Evolutionary conservation across 2,329 filamentous ascomycete species (phyloP), one percentile per base, ranked within the genome.

Genomic region (Stemphylium vesicarium): DNA sequence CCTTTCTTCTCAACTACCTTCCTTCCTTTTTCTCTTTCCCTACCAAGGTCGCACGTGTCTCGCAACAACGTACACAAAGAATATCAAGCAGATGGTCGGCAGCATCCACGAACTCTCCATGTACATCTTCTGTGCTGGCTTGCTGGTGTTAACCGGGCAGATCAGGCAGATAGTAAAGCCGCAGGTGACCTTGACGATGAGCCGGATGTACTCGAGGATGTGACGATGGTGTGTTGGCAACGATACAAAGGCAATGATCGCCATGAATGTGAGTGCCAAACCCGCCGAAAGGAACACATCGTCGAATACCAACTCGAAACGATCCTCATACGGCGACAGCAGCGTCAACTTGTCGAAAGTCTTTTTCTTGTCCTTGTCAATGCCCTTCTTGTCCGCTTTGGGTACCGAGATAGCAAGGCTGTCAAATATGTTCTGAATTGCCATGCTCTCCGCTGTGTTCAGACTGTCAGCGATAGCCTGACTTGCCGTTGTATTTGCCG

Each of bases 71-170:
- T 64, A 69, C 3, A 66, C 7, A 47, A 72, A 69, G 18, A 67
- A 58, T 7, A 64, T 56, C 11, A 73, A 42, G 16, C 63, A 66
- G 13, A 71, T 57, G 1, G 68, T 71, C 16, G 71, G 70, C 24
- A 75, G 60, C 53, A 74, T 65, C 70, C 70, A 73, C 12, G 65
- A 50, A 42, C 63, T 67, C 9, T 42, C 40, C 35, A 68, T 36
- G 40, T 64, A 73, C 10, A 62, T 61, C 7, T 35, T 57, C 44
- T 62, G 41, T 2, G 37, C 22, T 7, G 43, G 39, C 2, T 44
- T 44, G 39, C 60, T 63, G n/a, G 56, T 62, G 5, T 57, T 56
- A n/a, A 72, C 41, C 18, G 65, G 35, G 4, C 60, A 54, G 16
- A 74, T 42, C 1, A 74, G 51, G 20, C 59, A 63, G n/a, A 74